Evolutionary conservation across 164 flowering plant species (phyloP).

Genomic region (Stephania yunnanensis): DNA sequence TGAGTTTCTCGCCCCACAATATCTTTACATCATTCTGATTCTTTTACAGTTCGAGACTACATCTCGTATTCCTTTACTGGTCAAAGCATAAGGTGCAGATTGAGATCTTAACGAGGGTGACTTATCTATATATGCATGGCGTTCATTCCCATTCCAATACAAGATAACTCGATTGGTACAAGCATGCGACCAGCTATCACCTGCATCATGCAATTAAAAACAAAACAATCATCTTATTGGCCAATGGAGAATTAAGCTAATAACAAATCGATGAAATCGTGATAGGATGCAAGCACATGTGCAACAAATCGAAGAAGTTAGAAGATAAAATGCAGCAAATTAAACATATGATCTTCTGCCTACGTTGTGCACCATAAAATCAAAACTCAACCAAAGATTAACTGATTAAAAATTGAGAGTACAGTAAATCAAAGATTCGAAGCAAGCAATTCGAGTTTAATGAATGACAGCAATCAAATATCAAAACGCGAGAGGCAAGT

Average conservation of each 20-base stretch:
- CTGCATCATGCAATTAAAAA: constrained; percentile 28
- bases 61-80: constrained; percentile 62
- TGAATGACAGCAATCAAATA: no score
- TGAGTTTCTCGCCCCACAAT: neutral
- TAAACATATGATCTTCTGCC: no score
- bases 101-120: constrained; percentile 77
- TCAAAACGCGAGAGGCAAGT: no score
- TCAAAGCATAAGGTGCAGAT: constrained; percentile 72
- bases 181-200: constrained; percentile 93
- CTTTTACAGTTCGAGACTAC: constrained; percentile 49
- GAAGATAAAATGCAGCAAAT: no score
- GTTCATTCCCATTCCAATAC: constrained; percentile 76
- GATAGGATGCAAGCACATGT: no score
- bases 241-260: neutral
- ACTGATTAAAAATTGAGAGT: no score
- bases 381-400: no score
- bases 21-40: constrained; percentile 47
- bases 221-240: constrained; percentile 1
- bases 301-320: no score
- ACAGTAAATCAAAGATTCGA: no score
- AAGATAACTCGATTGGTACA: constrained; percentile 85
- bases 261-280: neutral
- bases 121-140: constrained; percentile 77
- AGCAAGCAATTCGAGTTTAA: no score
- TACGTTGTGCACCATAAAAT: no score